Evolutionary conservation across 768 basidiomycete genomes (phyloP).

Genomic region (Suillus bovinus): DNA sequence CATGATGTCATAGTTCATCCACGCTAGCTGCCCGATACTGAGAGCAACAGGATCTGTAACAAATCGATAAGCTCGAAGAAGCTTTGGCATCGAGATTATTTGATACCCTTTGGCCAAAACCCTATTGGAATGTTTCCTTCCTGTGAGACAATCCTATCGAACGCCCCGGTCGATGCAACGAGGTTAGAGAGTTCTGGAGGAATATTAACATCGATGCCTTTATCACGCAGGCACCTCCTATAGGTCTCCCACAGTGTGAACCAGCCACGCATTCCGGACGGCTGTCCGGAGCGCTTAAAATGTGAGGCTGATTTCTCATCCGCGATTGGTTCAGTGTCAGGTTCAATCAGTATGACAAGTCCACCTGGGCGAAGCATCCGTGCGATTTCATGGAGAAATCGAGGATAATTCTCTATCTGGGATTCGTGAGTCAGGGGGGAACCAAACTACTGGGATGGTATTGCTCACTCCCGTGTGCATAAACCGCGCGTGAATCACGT

Average conservation of each 20-base stretch:
- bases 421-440: conserved; percentile 13
- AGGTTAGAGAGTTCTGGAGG: conserved; percentile 55
- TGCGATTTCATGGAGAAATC: conserved; percentile 58
- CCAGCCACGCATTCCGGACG: conserved; percentile 56
- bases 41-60: conserved; percentile 53
- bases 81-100: conserved; percentile 11
- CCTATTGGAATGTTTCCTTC: conserved; percentile 68
- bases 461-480: conserved; percentile 63
- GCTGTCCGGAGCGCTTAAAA: conserved; percentile 31
- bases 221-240: conserved; percentile 50
- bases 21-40: conserved; percentile 68
- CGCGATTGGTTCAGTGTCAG: conserved; percentile 52
- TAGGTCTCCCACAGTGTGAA: conserved; percentile 64
- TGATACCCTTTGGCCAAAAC: conserved; percentile 59
- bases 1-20: conserved; percentile 71
- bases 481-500: conserved; percentile 69
- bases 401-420: conserved; percentile 64
- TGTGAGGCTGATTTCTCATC: conserved; percentile 44
- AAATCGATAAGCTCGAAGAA: conserved; percentile 12
- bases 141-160: conserved; percentile 54
- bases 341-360: conserved; percentile 65
- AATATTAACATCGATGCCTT: conserved; percentile 57
- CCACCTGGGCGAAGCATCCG: conserved; percentile 73
- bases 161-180: conserved; percentile 48
- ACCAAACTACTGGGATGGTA: conserved; percentile 14